phyloP scores from a whole-genome alignment of 1,284 basidiomycete genomes.

The Pyrrhoderma lamaoense region DNA sequence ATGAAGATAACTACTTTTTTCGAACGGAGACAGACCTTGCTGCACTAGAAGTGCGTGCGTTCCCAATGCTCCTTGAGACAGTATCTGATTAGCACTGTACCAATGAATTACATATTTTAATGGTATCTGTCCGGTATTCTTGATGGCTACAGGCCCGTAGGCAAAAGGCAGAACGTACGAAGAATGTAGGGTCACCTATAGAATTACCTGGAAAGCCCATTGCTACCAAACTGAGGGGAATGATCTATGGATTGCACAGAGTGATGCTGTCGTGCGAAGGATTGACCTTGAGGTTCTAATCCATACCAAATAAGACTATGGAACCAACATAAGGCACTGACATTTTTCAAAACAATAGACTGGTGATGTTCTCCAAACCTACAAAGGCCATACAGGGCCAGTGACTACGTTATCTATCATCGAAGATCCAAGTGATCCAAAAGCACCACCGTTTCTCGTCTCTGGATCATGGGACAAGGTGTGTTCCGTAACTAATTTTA shows the following conservation, averaged over 20 bases:
- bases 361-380: constrained; percentile 68
- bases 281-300: constrained; percentile 63
- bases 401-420: constrained; percentile 75
- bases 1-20: constrained; percentile 38
- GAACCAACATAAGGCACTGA: background rate
- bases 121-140: constrained; percentile 13
- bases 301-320: constrained; percentile 12
- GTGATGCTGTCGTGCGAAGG: constrained; percentile 65
- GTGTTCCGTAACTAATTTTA: constrained; percentile 18
- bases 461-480: constrained; percentile 91
- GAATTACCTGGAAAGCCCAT: constrained; percentile 69
- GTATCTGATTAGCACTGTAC: no score
- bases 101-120: no score
- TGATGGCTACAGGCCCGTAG: constrained; percentile 46
- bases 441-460: constrained; percentile 48
- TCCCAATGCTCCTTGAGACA: no score
- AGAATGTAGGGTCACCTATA: constrained; percentile 70
- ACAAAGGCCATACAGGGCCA: constrained; percentile 79
- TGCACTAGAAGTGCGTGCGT: constrained; percentile 51
- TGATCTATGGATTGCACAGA: constrained; percentile 81
- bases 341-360: constrained; percentile 42
- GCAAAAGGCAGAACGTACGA: constrained; percentile 65
- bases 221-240: constrained; percentile 57
- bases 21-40: constrained; percentile 70
- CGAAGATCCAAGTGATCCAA: constrained; percentile 29